Evolutionary conservation across 345 rosid species (phyloP), one percentile per base, ranked within the genome.

Genomic region (Ceriops zippeliana): DNA sequence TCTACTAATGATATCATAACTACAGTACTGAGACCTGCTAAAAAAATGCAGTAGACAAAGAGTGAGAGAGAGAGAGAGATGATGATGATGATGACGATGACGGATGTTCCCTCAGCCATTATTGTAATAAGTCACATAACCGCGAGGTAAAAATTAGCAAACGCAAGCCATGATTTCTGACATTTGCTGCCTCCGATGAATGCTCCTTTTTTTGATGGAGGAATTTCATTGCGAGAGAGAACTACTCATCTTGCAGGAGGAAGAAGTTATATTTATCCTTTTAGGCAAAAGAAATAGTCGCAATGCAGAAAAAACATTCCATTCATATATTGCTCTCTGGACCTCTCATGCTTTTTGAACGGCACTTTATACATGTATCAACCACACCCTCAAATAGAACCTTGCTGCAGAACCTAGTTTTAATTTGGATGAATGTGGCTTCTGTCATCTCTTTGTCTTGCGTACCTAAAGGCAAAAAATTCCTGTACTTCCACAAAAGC

Each of bases 221-320:
- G 16, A 42, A 42, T 42, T 42, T 42, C 49, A 11, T 13, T 42
- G 5, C 15, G 17, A 42, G 17, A 15, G 19, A 13, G 5, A 42
- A 42, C 49, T 42, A 3, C 49, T 11, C 49, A 42, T 42, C 16
- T 42, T 13, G 49, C 49, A 13, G 49, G 49, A 42, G 19, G 15
- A 42, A 13, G 2, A 42, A 2, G 16, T 13, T 0, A 13, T 13
- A 42, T 42, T 42, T 22, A 13, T 42, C 34, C 67, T 30, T 1
- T 21, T n/a, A 35, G 15, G n/a, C 26, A 9, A 31, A 49, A 19
- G 28, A 59, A 34, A 28, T 76, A 75, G 51, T 59, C 57, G 60
- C 47, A 38, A 63, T 82, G 89, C 53, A 85, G 81, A 0, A 85
- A 75, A 13, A 83, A 76, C 85, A 83, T 81, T 70, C 91, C 87